These are phyloP conservation scores for Ceratonia siliqua DNA, from an alignment of 306 rosid genomes.

Conservation along the genomic window DNA sequence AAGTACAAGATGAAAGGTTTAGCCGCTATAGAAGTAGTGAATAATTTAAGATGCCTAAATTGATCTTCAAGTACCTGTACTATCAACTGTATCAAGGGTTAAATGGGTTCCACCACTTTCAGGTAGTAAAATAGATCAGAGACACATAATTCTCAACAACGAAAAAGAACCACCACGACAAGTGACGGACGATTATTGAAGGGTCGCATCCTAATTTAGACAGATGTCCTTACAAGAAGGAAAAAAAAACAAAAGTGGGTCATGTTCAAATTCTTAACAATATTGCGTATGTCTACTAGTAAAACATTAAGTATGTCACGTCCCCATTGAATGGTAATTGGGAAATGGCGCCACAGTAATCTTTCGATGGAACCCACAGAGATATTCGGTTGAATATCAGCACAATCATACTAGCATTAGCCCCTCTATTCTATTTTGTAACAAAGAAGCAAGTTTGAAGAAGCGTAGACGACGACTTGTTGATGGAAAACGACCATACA, in stretches of 20 bases:
- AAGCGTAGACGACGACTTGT: conserved; percentile 35
- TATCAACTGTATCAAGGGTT: neutral
- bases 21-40: conserved; percentile 18
- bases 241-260: conserved; percentile 41
- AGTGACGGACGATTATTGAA: conserved; percentile 40
- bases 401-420: conserved; percentile 27
- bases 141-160: conserved; percentile 23
- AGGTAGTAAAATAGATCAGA: conserved; percentile 11
- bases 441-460: conserved; percentile 35
- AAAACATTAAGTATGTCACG: conserved; percentile 33
- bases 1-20: conserved; percentile 5
- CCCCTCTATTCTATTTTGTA: conserved; percentile 30
- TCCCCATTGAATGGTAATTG: conserved; percentile 41
- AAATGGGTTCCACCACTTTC: conserved; percentile 33
- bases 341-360: conserved; percentile 30
- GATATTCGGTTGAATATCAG: conserved; percentile 39
- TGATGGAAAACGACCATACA: conserved; percentile 52
- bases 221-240: conserved; percentile 27
- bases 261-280: conserved; percentile 39
- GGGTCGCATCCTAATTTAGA: conserved; percentile 32
- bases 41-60: conserved; percentile 13
- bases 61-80: conserved; percentile 4
- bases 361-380: conserved; percentile 71
- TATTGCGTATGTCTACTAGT: conserved; percentile 10
- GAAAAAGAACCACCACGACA: conserved; percentile 32